Evolutionary conservation across 1,284 basidiomycete species (phyloP), one percentile per base, ranked within the genome.

Genomic region (Ganoderma leucocontextum): DNA sequence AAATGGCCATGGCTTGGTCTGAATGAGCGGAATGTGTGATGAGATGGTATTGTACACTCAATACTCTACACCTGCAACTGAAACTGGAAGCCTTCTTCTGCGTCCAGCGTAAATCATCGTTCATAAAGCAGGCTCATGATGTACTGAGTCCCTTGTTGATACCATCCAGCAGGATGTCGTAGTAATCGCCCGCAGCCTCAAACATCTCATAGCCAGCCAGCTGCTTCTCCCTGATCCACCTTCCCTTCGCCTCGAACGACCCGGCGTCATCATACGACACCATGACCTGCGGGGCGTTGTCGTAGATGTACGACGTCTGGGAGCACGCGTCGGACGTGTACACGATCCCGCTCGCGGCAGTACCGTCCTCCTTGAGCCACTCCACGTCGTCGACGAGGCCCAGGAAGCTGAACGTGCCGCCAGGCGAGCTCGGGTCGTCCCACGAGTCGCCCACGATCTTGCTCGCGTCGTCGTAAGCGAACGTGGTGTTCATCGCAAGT

Each of bases 271-370:
- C 91, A 72, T 86, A 93, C 0, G 90, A 85, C 53, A 92, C 82
- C 81, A 90, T 83, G 68, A 88, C 78, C 62, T 86, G 78, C 0
- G 82, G 82, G 0, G 79, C 80, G 53, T 82, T 73, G 77, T 90
- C 84, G 77, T 91, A 92, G 35, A 91, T 83, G 70, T 86, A 91
- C 0, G 91, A 87, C 90, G 91, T 92, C 80, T 92, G 85, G 69
- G 86, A 89, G 80, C 91, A 92, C 10, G 83, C 76, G 72, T 92
- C 89, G 74, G 84, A 92, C 36, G 81, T 74, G 73, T 85, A 86
- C 33, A 79, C 75, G 74, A 91, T 87, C 2, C 85, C 85, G 2
- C 75, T 70, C 9, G 83, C 82, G 35, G 80, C 80, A 8, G 85
- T 83, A 36, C 90, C 91, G 72, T 88, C 82, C 10, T 76, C 39